phyloP scores from a whole-genome alignment of 208 protist genomes.

The Crithidia bombi region DNA sequence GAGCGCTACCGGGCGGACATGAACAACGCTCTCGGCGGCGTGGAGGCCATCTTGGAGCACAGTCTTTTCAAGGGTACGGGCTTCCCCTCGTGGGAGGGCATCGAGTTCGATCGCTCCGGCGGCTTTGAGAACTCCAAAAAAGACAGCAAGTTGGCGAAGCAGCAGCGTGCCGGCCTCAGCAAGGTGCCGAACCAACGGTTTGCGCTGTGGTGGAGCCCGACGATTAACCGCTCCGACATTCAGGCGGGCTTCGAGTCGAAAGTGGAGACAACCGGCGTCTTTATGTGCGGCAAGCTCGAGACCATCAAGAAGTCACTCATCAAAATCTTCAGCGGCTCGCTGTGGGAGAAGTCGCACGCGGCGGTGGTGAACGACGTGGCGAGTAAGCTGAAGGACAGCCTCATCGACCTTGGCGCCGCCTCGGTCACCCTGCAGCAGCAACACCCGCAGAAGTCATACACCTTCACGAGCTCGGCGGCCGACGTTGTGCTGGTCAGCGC shows the following conservation, averaged over 20 bases:
- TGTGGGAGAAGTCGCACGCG: conserved; percentile 99
- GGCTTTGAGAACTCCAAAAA: conserved; percentile 99
- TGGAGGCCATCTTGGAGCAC: conserved; percentile 99
- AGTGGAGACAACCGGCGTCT: conserved; percentile 99
- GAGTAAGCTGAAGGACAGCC: conserved; percentile 97
- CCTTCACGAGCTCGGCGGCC: conserved; percentile 93
- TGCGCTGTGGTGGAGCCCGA: conserved; percentile 99
- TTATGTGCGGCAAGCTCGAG: conserved; percentile 99
- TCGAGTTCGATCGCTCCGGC: conserved; percentile 99
- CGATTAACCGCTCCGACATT: conserved; percentile 99
- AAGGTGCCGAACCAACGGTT: conserved; percentile 99
- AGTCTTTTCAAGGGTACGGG: conserved; percentile 99
- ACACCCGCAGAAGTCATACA: conserved; percentile 93
- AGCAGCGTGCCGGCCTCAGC: conserved; percentile 99
- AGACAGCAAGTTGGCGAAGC: conserved; percentile 99
- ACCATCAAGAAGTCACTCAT: conserved; percentile 99
- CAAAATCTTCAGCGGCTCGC: conserved; percentile 99
- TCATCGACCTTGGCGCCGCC: conserved; percentile 99
- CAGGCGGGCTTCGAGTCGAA: conserved; percentile 99
- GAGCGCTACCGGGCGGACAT: conserved; percentile 99
- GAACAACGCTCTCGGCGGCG: conserved; percentile 99
- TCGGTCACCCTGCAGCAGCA: conserved; percentile 98
- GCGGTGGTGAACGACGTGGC: conserved; percentile 99
- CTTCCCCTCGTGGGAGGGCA: conserved; percentile 99
- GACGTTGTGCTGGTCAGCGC: conserved; percentile 97